Conservation (phyloP, 2,329 filamentous ascomycete genomes). For the Fusarium oxysporum region DNA sequence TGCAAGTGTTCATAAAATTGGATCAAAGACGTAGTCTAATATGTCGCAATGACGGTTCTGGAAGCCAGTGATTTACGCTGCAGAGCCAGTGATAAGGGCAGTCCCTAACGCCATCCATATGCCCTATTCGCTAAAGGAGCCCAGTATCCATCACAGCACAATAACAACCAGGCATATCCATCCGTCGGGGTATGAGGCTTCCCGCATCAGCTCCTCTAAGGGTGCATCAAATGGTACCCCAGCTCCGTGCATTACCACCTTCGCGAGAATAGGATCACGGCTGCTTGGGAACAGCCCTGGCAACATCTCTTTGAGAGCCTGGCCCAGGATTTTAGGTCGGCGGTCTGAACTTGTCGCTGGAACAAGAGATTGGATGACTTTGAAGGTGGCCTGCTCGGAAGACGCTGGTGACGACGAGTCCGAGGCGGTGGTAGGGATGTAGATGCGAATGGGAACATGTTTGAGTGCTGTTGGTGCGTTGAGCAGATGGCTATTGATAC, state of each 20-base stretch:
- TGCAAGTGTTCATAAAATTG: neutral
- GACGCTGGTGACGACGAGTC: slow-evolving; percentile 48
- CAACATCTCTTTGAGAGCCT: slow-evolving; percentile 78
- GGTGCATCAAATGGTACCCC: slow-evolving; percentile 82
- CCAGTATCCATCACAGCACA: slow-evolving; percentile 63
- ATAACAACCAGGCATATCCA: slow-evolving; percentile 87
- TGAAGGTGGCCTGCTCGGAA: slow-evolving; percentile 65
- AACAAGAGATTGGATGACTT: slow-evolving; percentile 81
- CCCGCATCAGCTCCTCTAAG: slow-evolving; percentile 84
- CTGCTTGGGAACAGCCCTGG: slow-evolving; percentile 89
- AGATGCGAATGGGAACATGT: slow-evolving; percentile 88
- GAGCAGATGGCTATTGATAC: slow-evolving; percentile 81
- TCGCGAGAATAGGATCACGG: slow-evolving; percentile 84
- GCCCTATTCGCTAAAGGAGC: slow-evolving; percentile 15
- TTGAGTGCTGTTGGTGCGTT: slow-evolving; percentile 79
- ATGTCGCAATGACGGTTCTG: neutral
- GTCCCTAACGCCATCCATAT: slow-evolving; percentile 32
- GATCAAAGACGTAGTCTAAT: slow-evolving; percentile 11
- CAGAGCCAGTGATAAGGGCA: neutral
- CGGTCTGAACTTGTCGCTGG: slow-evolving; percentile 57
- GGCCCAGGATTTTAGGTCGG: slow-evolving; percentile 71
- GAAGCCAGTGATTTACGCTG: neutral
- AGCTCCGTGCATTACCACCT: slow-evolving; percentile 86
- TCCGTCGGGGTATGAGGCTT: slow-evolving; percentile 89
- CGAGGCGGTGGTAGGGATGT: slow-evolving; percentile 72